These are phyloP conservation scores for Phytophthora fragariaefolia DNA, from an alignment of 352 stramenopile species.

Conservation along the genomic window DNA sequence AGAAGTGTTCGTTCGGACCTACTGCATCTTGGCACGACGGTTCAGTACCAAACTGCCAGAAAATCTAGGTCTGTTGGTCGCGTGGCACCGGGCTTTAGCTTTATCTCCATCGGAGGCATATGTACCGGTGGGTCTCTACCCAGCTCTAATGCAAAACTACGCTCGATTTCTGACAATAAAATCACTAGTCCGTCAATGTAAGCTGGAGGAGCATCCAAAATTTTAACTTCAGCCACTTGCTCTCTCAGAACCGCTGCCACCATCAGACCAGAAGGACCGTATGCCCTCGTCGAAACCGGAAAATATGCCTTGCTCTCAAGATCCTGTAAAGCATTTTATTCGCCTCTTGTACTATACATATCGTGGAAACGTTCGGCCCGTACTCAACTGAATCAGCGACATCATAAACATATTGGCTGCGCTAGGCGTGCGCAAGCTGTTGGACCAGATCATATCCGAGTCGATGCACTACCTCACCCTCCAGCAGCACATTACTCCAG, in stretches of 20 bases:
- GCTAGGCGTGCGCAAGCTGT: neutral
- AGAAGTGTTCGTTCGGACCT: no score
- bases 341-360: neutral
- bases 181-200: neutral
- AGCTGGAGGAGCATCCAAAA: neutral
- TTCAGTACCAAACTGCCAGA: conserved; percentile 13
- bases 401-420: neutral
- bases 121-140: neutral
- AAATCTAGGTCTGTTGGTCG: neutral
- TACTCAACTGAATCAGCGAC: neutral
- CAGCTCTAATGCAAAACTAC: neutral
- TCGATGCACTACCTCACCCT: neutral
- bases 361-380: neutral
- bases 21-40: neutral
- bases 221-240: neutral
- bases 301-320: neutral
- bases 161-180: neutral
- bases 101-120: neutral
- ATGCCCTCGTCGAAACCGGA: neutral
- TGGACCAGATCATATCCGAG: neutral
- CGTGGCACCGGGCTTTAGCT: neutral
- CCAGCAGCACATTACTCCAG: neutral
- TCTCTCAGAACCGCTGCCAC: neutral
- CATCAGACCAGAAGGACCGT: neutral
- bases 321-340: neutral